Evolutionary conservation across 352 stramenopile species (phyloP).

Genomic region (Globisporangium sylvaticum): DNA sequence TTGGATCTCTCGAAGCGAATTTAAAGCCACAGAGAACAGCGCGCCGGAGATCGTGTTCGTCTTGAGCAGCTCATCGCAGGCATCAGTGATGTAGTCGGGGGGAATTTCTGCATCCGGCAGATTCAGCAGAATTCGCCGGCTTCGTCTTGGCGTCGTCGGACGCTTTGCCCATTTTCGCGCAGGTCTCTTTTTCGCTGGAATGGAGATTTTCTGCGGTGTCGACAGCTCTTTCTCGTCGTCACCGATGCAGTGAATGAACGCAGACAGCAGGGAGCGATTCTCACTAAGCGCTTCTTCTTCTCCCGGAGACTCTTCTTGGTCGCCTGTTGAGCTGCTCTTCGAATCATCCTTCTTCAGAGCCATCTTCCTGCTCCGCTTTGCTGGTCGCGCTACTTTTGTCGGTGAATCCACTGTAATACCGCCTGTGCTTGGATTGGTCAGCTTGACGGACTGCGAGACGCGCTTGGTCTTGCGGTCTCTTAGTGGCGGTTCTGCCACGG

Average conservation of each 20-base stretch:
- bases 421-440: background rate
- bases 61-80: constrained; percentile 31
- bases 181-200: constrained; percentile 10
- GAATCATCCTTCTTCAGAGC: background rate
- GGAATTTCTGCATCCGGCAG: background rate
- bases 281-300: background rate
- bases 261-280: constrained; percentile 8
- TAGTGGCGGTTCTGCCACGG: background rate
- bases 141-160: background rate
- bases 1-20: constrained; percentile 25
- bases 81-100: constrained; percentile 22
- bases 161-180: background rate
- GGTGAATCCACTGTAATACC: constrained; percentile 14
- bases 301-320: background rate
- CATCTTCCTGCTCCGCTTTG: constrained; percentile 24
- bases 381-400: constrained; percentile 29
- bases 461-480: background rate
- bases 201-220: constrained; percentile 13
- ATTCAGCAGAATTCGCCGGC: constrained; percentile 4
- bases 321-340: background rate
- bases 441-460: background rate
- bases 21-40: constrained; percentile 36
- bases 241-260: constrained; percentile 9
- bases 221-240: constrained; percentile 1
- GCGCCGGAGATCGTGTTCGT: constrained; percentile 41